Conservation (phyloP, 1,284 basidiomycete species). For the Tilletia walkeri region DNA sequence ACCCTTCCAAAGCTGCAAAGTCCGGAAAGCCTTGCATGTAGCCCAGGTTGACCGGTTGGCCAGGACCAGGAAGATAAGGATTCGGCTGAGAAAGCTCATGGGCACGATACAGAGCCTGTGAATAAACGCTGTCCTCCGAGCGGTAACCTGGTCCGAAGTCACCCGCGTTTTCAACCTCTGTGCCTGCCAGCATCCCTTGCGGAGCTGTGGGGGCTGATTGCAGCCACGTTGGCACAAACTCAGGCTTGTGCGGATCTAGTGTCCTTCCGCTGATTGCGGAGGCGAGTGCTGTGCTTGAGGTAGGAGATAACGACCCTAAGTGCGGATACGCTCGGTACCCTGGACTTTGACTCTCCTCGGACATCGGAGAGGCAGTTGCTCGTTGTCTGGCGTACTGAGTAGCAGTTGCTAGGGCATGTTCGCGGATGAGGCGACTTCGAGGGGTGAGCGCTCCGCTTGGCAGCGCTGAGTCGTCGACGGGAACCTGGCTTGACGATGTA, state of each 20-base stretch:
- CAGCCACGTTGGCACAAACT: conserved; percentile 12
- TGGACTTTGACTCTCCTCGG: too few species aligned
- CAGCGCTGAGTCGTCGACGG: too few species aligned
- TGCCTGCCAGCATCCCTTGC: neutral
- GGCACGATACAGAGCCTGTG: neutral
- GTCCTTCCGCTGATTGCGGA: neutral
- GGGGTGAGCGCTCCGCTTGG: conserved; percentile 7
- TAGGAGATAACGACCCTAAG: neutral
- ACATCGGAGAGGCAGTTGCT: too few species aligned
- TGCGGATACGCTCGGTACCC: neutral
- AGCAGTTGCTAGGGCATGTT: neutral
- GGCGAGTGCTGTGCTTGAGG: neutral
- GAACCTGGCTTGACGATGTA: too few species aligned
- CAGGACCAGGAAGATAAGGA: too few species aligned
- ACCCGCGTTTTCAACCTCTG: neutral
- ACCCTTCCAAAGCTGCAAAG: neutral
- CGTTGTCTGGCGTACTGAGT: too few species aligned
- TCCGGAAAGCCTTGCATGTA: neutral
- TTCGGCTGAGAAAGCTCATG: too few species aligned
- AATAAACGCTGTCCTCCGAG: neutral
- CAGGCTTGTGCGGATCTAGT: conserved; percentile 17
- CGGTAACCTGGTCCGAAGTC: neutral
- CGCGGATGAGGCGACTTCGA: conserved; percentile 1
- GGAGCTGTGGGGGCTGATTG: neutral
- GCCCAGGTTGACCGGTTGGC: neutral